Base-by-base conservation (phyloP, 805 yeast genomes). In the Barnettozyma vustinii region DNA sequence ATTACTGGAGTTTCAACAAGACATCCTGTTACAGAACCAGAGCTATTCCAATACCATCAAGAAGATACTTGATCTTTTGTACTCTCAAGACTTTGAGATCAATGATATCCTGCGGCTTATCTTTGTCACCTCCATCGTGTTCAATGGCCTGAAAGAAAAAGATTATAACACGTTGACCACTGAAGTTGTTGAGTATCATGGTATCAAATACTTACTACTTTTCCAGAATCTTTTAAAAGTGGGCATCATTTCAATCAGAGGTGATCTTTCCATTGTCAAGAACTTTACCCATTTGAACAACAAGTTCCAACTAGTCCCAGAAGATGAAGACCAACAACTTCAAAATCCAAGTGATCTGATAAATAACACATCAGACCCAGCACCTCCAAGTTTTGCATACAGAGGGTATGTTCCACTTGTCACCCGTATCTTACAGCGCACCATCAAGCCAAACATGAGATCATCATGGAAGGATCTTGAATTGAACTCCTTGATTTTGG, bases 331-430 rank as follows among this genome's bases (percentile, higher is more conserved):
- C 15, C 42, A 50, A 5, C 44, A 44, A 18, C 52, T 51, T 19
- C 23, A n/a, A 27, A 21, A 42, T 15, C 21, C 40, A 19, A 21
- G 16, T 18, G 45, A 33, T 16, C 12, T 35, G 8, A 8, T 30
- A 2, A 37, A 32, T 7, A 33, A 40, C 10, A 25, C 32, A 8
- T n/a, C 46, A 3, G 65, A 72, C 46, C 79, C 81, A 30, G 69
- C 70, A 23, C 71, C 69, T 46, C 75, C 81, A 3, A 68, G 83
- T 0, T 85, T 82, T 61, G 81, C 89, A 1, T 80, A 86, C 51
- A 85, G 97, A 5, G 94, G 96, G 0, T 85, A 80, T 27, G 85
- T 89, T 0, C 98, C 99, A 2, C 63, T 92, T 5, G 68, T 80
- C 2, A 74, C 82, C 4, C 72, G 97, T 51, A 58, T 90, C 12